Evolutionary conservation across 352 stramenopile genomes (phyloP).

Genomic region (Detonula confervacea): DNA sequence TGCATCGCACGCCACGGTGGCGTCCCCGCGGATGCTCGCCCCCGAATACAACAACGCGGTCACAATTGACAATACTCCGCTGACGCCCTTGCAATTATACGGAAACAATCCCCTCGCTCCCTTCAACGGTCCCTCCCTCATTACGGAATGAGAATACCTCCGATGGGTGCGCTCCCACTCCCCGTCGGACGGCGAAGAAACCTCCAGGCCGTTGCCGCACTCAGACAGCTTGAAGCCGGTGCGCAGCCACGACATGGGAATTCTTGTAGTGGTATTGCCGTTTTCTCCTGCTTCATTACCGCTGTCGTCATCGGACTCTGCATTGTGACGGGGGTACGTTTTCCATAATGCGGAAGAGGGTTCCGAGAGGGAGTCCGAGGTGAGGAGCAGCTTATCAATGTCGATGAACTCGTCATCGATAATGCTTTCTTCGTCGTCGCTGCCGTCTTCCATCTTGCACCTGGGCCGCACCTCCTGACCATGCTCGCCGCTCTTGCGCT

Average conservation of each 20-base stretch:
- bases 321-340: slow-evolving; percentile 16
- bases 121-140: too few relatives aligned
- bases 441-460: too few relatives aligned
- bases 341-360: slow-evolving; percentile 21
- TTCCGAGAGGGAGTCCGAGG: slow-evolving; percentile 7
- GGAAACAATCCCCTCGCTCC: slow-evolving; percentile 49
- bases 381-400: slow-evolving; percentile 28
- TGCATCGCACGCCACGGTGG: slow-evolving; percentile 25
- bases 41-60: slow-evolving; percentile 73
- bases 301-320: slow-evolving; percentile 10
- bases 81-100: slow-evolving; percentile 73
- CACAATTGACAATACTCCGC: slow-evolving; percentile 67
- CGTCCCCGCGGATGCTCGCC: slow-evolving; percentile 61
- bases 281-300: slow-evolving; percentile 15
- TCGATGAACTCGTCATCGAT: slow-evolving; percentile 29
- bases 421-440: slow-evolving; percentile 10
- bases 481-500: slow-evolving; percentile 18
- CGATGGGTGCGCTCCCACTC: slow-evolving; percentile 47
- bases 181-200: slow-evolving; percentile 50
- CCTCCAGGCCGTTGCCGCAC: slow-evolving; percentile 55
- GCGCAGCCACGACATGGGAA: slow-evolving; percentile 69
- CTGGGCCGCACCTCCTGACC: slow-evolving; percentile 27
- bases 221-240: slow-evolving; percentile 59
- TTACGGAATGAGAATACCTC: slow-evolving; percentile 19
- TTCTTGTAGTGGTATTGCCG: slow-evolving; percentile 31